phyloP scores from a whole-genome alignment of 2,329 filamentous ascomycete genomes.

The Shiraia sp. region DNA sequence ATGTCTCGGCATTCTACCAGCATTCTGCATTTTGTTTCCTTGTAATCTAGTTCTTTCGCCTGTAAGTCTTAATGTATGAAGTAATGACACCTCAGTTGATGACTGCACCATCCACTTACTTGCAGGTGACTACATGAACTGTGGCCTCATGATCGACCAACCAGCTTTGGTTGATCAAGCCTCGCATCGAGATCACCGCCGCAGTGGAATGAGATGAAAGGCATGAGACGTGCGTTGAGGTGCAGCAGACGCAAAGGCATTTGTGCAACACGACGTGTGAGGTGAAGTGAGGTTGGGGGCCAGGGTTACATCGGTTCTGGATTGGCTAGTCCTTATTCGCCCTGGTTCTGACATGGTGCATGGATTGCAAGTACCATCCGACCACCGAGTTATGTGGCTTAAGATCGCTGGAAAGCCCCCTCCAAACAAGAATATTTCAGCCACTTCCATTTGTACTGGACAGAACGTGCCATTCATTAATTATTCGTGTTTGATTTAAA shows the following conservation, averaged over 20 bases:
- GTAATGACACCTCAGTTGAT: conserved; percentile 17
- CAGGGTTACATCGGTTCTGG: too few species aligned
- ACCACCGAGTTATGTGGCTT: too few species aligned
- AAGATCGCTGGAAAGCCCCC: too few species aligned
- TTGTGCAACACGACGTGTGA: conserved; percentile 12
- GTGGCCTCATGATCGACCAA: too few species aligned
- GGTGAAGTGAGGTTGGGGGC: conserved; percentile 7
- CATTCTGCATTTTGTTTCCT: conserved; percentile 13
- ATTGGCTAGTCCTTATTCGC: too few species aligned
- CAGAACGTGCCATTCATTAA: too few species aligned
- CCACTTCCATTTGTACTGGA: too few species aligned
- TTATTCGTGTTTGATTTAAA: too few species aligned
- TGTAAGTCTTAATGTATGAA: conserved; percentile 28
- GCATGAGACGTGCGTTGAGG: conserved; percentile 15
- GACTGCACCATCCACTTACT: background rate
- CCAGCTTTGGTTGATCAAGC: background rate
- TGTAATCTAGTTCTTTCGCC: conserved; percentile 28
- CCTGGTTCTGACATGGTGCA: too few species aligned
- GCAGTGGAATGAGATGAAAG: conserved; percentile 12
- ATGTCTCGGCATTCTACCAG: conserved; percentile 21
- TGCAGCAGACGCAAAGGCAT: conserved; percentile 17
- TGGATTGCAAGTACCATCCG: too few species aligned
- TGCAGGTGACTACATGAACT: background rate
- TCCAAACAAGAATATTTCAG: too few species aligned
- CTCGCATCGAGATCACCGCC: background rate